Evolutionary conservation across 805 yeast species (phyloP), one percentile per base, ranked within the genome.

Genomic region (Pichia ethanolica): DNA sequence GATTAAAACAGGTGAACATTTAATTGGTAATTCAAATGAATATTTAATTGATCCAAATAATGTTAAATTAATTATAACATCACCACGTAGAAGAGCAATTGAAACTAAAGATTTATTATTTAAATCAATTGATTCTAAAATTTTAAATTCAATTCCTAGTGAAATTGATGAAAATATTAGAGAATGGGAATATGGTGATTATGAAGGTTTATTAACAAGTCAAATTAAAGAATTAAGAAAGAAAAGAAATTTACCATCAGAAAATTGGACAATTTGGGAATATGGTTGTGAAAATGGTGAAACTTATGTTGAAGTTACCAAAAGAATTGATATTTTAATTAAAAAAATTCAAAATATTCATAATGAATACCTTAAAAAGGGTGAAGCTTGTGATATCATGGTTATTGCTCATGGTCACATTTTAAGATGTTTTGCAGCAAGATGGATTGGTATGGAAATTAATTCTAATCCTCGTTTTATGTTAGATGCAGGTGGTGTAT

Each of bases 181-280:
- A 58, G 98, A 91, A 68, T 91, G 97, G 97, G 95, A 88, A 56
- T 91, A 91, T 60, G 98, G 98, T 57, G 93, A 87, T 61, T 91
- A 91, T 65, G 98, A 91, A 71, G 98, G 98, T 5, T 66, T 82
- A 56, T 63, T 75, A 50, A 85, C 96, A 2, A 64, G 69, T 7
- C 79, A 90, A 59, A 89, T 90, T 64, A 69, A 74, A 41, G 77
- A 71, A 12, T 66, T 79, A 56, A 78, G 96, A 63, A 68, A 69
- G 30, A 58, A 68, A 32, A 73, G 82, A 48, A 95, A 93, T 0
- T 66, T 86, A 38, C 78, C 71, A 42, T 54, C 67, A 11, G 59
- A 60, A 7, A 56, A 56, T 30, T 89, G 97, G 97, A 70, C 74
- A 48, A 89, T 91, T 63, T 90, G 97, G 95, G 68, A 80, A 53